Evolutionary conservation across 495 filamentous ascomycete genomes (phyloP), one percentile per base, ranked within the genome.

Genomic region (Penicillium steckii): DNA sequence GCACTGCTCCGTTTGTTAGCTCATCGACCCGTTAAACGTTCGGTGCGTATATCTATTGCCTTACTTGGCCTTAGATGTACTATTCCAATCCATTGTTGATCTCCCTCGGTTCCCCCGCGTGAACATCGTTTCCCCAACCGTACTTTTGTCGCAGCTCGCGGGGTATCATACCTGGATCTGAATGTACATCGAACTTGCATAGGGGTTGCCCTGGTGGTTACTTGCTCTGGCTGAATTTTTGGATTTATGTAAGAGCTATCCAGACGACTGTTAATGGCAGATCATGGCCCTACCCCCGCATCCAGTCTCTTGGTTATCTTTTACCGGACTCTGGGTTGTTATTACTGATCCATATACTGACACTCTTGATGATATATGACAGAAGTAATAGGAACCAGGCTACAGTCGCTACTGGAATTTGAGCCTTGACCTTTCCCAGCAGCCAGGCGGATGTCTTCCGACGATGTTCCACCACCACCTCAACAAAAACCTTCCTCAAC

Each of bases 391-490:
- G n/a, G n/a, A n/a, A n/a, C n/a, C n/a, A n/a, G n/a, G n/a, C 23
- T 33, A 4, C 24, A 9, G 21, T 10, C 21, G 18, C 12, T 18
- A 37, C 33, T 37, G n/a, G 33, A 37, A 37, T 37, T n/a, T 4
- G 33, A 37, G 33, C 4, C n/a, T n/a, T 19, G 23, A 23, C n/a
- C n/a, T 10, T 26, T 38, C 41, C 37, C 55, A 40, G 49, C 41
- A 63, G 48, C 42, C 44, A 61, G 64, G 67, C 73, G 71, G 61
- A 75, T 77, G 72, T 70, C 70, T 74, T 65, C 71, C 67, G 73
- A 73, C 61, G 72, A 77, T 76, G 74, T 57, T 65, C 57, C 61
- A 65, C 56, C 59, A 35, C 50, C 66, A 46, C 62, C 70, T 29
- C 64, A 69, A 35, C 57, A 57, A 30, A 75, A 75, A 58, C 57